Percentiles rank a stretch among this genome's conserved stretches.
Conservation (phyloP, 73 alveolate species). For the Blepharisma japonicum region DNA sequence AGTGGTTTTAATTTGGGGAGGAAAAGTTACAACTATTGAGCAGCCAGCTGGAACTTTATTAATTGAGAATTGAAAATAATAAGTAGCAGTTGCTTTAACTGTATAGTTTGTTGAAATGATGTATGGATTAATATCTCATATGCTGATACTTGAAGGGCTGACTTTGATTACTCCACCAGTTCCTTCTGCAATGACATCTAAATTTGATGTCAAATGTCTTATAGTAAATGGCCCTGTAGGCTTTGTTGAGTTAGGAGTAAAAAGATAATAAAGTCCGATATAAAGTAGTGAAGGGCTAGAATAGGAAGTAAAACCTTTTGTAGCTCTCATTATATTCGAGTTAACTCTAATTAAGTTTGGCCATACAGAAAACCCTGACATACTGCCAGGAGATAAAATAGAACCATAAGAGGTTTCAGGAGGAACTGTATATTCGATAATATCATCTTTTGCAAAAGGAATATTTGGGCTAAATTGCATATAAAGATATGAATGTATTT, state of each 20-base stretch:
- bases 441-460: neutral
- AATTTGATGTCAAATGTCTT: neutral
- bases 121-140: neutral
- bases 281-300: neutral
- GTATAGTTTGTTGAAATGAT: constrained; percentile 7
- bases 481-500: neutral
- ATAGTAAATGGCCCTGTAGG: neutral
- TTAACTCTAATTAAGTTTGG: neutral
- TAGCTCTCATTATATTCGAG: neutral
- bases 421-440: neutral
- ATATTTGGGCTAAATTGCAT: neutral
- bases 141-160: neutral
- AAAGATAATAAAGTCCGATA: neutral
- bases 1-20: neutral
- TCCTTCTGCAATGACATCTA: neutral
- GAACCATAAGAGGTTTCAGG: neutral
- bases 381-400: no score
- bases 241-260: neutral
- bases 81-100: neutral
- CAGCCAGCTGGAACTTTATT: constrained; percentile 19
- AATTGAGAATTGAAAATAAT: neutral
- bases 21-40: neutral
- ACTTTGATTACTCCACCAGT: neutral
- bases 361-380: neutral
- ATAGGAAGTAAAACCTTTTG: neutral